Evolutionary conservation across 345 rosid genomes (phyloP), one percentile per base, ranked within the genome.

Genomic region (Euphorbia peplus): DNA sequence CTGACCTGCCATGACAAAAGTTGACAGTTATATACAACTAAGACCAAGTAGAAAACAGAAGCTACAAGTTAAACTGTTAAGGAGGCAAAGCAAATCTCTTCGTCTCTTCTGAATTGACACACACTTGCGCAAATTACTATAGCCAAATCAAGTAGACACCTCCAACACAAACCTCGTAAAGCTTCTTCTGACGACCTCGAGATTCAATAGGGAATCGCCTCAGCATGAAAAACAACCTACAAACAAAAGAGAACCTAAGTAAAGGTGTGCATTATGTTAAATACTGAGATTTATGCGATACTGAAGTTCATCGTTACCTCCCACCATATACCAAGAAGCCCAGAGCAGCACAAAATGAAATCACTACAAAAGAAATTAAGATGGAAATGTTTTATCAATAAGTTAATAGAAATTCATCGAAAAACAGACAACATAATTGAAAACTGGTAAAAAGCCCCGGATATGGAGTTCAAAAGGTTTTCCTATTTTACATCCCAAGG

Each of bases 201-300:
- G 98, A 89, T 74, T 92, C 93, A n/a, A 86, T 88, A 4, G 98
- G 98, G 78, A 92, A 89, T 41, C 83, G 80, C 70, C 87, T 87
- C 75, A 92, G 70, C 98, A 86, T 87, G 78, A 89, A 47, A 70
- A 89, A 91, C 78, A 91, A 71, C 82, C 96, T 86, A 64, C 60
- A 21, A 10, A 16, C n/a, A 29, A 35, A 58, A 73, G 56, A 19
- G 10, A 58, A 29, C 35, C 32, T n/a, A 56, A 16, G 47, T 47
- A 15, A 71, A 24, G 8, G 29, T 8, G 30, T 16, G 63, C 28
- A 13, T 47, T 1, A 41, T 66, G 2, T 5, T n/a, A 11, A 69
- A 50, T 5, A n/a, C 35, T 15, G 53, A 63, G 70, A 25, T 48
- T 11, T 32, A 13, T 26, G 4, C 9, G 16, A 3, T 13, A 22